Evolutionary conservation across 306 rosid species (phyloP).

Genomic region (Corylus avellana): DNA sequence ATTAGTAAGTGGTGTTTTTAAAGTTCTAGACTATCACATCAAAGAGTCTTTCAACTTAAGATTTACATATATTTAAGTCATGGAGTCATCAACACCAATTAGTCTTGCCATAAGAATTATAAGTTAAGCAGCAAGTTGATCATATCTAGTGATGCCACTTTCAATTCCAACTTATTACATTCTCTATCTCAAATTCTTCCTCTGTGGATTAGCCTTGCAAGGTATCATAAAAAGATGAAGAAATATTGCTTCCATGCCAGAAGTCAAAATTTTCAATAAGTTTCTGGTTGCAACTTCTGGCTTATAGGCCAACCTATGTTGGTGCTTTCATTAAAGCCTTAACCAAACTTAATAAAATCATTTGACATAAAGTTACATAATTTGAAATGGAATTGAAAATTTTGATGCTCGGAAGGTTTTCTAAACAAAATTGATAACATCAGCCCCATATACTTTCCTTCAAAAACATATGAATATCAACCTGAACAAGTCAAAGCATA

Average conservation of each 20-base stretch:
- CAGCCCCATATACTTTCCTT: not conserved
- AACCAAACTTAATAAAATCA: too few relatives aligned
- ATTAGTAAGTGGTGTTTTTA: not conserved
- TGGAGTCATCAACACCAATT: not conserved
- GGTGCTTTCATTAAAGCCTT: not conserved
- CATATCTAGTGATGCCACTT: not conserved
- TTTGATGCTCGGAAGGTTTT: not conserved
- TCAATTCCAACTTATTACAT: not conserved
- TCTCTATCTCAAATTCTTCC: not conserved
- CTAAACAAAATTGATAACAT: slow-evolving; percentile 1
- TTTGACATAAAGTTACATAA: too few relatives aligned
- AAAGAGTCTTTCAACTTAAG: not conserved
- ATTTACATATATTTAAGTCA: not conserved
- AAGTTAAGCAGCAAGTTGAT: not conserved
- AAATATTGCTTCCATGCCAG: not conserved
- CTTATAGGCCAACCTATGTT: not conserved
- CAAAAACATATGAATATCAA: not conserved
- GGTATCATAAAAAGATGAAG: not conserved
- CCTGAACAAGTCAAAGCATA: not conserved
- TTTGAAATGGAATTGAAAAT: too few relatives aligned
- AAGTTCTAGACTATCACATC: too few relatives aligned
- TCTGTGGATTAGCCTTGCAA: not conserved
- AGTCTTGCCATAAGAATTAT: not conserved
- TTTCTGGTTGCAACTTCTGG: not conserved
- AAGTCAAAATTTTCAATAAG: not conserved